phyloP scores from a whole-genome alignment of 2,329 filamentous ascomycete species.

The Monosporascus sp. region DNA sequence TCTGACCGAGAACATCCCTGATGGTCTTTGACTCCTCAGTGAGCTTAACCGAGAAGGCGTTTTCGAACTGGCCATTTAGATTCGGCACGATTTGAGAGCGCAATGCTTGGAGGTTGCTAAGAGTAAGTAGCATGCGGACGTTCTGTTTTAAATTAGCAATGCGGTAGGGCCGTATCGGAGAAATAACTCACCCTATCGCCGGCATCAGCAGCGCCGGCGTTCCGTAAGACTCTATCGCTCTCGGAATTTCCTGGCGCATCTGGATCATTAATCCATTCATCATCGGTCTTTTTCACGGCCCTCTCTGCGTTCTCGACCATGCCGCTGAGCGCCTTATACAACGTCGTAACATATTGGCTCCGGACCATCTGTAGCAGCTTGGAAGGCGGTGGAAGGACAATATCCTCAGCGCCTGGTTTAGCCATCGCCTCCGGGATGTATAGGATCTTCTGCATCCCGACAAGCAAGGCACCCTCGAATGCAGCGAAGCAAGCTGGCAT shows the following conservation, averaged over 20 bases:
- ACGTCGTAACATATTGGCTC: constrained; percentile 84
- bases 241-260: constrained; percentile 33
- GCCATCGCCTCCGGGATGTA: constrained; percentile 84
- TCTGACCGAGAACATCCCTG: constrained; percentile 82
- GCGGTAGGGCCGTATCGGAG: background rate
- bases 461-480: constrained; percentile 77
- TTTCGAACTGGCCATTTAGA: constrained; percentile 90
- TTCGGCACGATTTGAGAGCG: constrained; percentile 77
- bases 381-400: constrained; percentile 76
- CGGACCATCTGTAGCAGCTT: constrained; percentile 90
- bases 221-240: constrained; percentile 28
- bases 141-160: constrained; percentile 50
- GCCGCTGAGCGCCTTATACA: constrained; percentile 90
- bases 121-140: constrained; percentile 85
- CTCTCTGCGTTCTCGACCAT: constrained; percentile 96
- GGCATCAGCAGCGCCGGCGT: constrained; percentile 45
- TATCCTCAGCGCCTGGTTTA: constrained; percentile 67
- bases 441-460: constrained; percentile 89
- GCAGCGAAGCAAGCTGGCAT: constrained; percentile 84
- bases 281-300: constrained; percentile 58
- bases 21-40: constrained; percentile 92
- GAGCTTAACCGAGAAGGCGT: constrained; percentile 86
- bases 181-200: constrained; percentile 46
- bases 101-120: constrained; percentile 85
- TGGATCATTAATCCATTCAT: constrained; percentile 51